Conservation (phyloP, 805 yeast genomes). For the Lachancea nothofagi region DNA sequence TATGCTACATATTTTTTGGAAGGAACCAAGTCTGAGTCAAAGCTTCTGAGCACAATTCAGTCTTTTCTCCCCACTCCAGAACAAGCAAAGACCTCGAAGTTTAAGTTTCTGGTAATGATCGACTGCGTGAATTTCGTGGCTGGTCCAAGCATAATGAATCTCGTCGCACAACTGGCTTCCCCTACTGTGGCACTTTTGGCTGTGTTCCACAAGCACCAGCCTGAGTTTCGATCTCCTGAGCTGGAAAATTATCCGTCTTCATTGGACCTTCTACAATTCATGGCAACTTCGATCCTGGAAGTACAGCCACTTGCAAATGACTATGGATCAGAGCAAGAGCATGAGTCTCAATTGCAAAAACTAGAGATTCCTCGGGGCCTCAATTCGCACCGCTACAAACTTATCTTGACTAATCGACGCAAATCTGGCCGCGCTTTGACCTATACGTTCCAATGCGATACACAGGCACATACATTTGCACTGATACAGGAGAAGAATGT, state of each 20-base stretch:
- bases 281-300: conserved; percentile 71
- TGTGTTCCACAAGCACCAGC: conserved; percentile 41
- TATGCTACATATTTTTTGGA: conserved; percentile 47
- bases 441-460: conserved; percentile 50
- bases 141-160: conserved; percentile 40
- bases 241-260: conserved; percentile 48
- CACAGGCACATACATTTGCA: conserved; percentile 39
- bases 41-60: conserved; percentile 17
- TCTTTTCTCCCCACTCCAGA: conserved; percentile 22
- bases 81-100: conserved; percentile 12
- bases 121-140: conserved; percentile 65
- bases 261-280: conserved; percentile 50
- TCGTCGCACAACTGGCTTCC: conserved; percentile 46
- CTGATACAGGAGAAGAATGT: conserved; percentile 23
- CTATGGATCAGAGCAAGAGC: conserved; percentile 42
- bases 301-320: conserved; percentile 41
- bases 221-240: conserved; percentile 30
- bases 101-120: conserved; percentile 46
- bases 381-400: conserved; percentile 43
- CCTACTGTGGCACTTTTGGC: conserved; percentile 44
- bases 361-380: conserved; percentile 47
- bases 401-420: conserved; percentile 61
- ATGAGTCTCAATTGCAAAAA: conserved; percentile 36
- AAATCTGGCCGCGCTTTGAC: conserved; percentile 76
- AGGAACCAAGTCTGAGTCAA: conserved; percentile 30